phyloP scores from a whole-genome alignment of 73 alveolate genomes.

The Breviolum minutum region DNA sequence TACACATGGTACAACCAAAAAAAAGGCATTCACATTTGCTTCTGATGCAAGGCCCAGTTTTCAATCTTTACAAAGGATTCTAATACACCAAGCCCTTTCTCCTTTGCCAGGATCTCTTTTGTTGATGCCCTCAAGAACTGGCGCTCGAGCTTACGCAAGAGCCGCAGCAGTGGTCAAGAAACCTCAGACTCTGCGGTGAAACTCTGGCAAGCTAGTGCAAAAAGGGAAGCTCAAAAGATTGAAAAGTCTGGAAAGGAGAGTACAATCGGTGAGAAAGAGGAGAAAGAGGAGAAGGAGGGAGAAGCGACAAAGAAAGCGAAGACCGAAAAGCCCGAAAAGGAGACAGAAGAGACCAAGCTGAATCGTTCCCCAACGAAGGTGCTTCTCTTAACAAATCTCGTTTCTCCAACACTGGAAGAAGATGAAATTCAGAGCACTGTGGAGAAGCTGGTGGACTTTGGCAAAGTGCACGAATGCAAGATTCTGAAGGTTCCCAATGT shows the following conservation, averaged over 20 bases:
- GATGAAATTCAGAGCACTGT: constrained; percentile 9
- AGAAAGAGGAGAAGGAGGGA: neutral
- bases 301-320: neutral
- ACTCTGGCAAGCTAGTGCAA: constrained; percentile 60
- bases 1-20: too few species aligned
- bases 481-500: constrained; percentile 37
- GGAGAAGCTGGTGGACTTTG: constrained; percentile 18
- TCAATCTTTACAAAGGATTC: neutral
- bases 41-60: neutral
- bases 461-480: constrained; percentile 17
- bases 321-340: neutral
- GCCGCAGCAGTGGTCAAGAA: neutral
- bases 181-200: constrained; percentile 56
- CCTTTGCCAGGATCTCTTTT: neutral
- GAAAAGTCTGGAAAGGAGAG: neutral
- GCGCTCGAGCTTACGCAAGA: constrained; percentile 74
- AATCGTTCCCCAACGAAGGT: constrained; percentile 62
- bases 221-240: neutral
- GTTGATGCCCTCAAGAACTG: constrained; percentile 66
- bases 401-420: neutral
- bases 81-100: neutral
- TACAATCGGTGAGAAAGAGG: neutral
- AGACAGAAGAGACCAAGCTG: constrained; percentile 4
- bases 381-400: constrained; percentile 48
- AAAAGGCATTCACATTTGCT: neutral